A percentile compares a stretch with the other conserved stretches of the same genome.
These are phyloP conservation scores for Delonix regia DNA, from an alignment of 306 rosid species.

Conservation along the genomic window DNA sequence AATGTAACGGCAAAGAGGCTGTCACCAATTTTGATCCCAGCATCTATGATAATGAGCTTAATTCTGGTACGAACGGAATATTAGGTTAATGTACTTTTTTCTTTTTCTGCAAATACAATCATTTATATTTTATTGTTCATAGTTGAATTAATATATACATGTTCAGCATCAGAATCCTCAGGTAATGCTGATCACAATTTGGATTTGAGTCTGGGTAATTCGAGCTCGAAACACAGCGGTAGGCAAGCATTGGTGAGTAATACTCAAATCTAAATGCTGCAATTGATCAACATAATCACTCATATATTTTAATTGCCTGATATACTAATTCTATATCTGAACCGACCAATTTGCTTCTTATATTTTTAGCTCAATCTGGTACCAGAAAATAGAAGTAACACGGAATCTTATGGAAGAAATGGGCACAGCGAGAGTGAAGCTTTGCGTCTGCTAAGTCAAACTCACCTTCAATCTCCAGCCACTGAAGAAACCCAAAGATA, in stretches of 20 bases:
- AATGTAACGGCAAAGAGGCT: conserved; percentile 96
- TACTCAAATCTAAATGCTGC: no score
- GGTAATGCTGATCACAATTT: conserved; percentile 59
- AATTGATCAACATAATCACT: no score
- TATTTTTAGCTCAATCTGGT: conserved; percentile 42
- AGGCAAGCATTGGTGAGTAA: not conserved
- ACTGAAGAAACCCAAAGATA: not conserved
- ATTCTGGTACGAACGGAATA: conserved; percentile 55
- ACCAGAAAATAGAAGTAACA: conserved; percentile 36
- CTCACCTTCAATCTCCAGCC: conserved; percentile 53
- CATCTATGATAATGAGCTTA: conserved; percentile 81
- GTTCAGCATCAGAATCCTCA: conserved; percentile 44
- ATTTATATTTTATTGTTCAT: not conserved
- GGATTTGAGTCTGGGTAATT: conserved; percentile 75
- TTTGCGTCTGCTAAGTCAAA: conserved; percentile 53
- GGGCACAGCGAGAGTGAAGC: conserved; percentile 54
- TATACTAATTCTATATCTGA: not conserved
- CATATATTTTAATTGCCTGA: no score
- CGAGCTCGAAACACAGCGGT: conserved; percentile 37
- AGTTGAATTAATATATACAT: not conserved
- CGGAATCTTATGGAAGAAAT: conserved; percentile 38
- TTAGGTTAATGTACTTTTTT: not conserved
- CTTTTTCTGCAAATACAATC: not conserved
- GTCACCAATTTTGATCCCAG: conserved; percentile 99
- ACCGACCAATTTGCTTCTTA: not conserved